Evolutionary conservation across 345 rosid species (phyloP).

Genomic region (Eucalyptus marginata): DNA sequence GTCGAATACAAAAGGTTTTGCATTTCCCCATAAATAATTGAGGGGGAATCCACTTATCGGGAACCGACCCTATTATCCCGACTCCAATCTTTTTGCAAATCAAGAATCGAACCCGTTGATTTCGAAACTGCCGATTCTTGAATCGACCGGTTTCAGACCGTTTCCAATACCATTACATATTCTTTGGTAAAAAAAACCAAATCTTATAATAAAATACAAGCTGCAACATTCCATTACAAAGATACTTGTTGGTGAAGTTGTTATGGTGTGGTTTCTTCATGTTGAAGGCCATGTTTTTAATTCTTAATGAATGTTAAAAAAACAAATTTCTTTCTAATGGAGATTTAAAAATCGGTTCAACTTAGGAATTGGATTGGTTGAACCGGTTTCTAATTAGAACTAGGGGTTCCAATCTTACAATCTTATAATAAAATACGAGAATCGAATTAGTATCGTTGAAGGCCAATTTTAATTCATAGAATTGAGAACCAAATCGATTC

Average conservation of each 20-base stretch:
- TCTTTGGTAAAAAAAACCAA: background rate
- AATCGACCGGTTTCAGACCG: background rate
- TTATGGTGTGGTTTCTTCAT: background rate
- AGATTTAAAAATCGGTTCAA: background rate
- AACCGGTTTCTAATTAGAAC: background rate
- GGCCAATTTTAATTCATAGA: background rate
- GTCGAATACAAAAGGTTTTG: background rate
- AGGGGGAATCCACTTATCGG: background rate
- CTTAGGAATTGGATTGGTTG: rapidly evolving
- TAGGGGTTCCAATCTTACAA: rapidly evolving
- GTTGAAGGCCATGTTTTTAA: background rate
- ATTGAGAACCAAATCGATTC: background rate
- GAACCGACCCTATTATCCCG: background rate
- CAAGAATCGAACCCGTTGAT: background rate
- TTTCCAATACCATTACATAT: background rate
- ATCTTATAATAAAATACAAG: background rate
- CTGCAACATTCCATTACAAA: background rate
- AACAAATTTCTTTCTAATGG: background rate
- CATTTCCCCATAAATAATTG: background rate
- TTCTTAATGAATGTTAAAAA: background rate
- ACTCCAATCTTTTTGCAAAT: background rate
- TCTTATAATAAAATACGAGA: too few relatives aligned
- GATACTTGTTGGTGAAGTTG: background rate
- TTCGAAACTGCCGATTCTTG: background rate
- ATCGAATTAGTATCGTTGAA: rapidly evolving